Evolutionary conservation across 2,329 filamentous ascomycete genomes (phyloP), one percentile per base, ranked within the genome.

Genomic region (Calonectria ilicicola): DNA sequence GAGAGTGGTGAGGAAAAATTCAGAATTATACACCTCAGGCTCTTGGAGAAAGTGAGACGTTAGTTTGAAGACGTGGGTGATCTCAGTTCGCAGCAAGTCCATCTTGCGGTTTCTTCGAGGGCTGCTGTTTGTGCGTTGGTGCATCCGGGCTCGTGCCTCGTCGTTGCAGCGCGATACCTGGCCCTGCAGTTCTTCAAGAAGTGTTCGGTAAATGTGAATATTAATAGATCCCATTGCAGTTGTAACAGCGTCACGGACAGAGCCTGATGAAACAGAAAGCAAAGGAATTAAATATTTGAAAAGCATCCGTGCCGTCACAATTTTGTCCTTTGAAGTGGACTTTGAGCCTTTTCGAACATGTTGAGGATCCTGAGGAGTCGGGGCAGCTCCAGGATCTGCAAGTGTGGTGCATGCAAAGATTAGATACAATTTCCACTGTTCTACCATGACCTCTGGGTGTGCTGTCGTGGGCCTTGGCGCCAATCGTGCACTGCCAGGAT

Each of bases 401-500:
- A 99, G 88, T 0, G 97, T 98, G 12, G 96, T 98, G 84, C 97
- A 99, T 12, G 96, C 97, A 85, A 99, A 98, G 68, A 98, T 96
- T 29, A 99, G 89, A 82, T 98, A 98, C 2, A 98, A 87, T 84
- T 98, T 98, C 96, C 96, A 99, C 82, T 99, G 97, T 83, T 98
- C 97, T 71, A 99, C 92, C 70, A 98, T 89, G 26, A 98, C 92
- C 78, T 98, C 95, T 0, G 96, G 94, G 21, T 95, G 93, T 1
- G 93, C 93, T 3, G 91, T 93, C 71, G 90, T 92, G 72, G 89
- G 90, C 80, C 91, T 87, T 76, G 83, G 85, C 1, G 85, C 83
- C 26, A 86, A 82, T 26, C 89, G 86, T 32, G 86, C 88, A 80
- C 89, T 92, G 32, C 87, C 87, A 8, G 89, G 86, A 62, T 92